Evolutionary conservation across 495 filamentous ascomycete genomes (phyloP), one percentile per base, ranked within the genome.

Genomic region (Penicillium parvum): DNA sequence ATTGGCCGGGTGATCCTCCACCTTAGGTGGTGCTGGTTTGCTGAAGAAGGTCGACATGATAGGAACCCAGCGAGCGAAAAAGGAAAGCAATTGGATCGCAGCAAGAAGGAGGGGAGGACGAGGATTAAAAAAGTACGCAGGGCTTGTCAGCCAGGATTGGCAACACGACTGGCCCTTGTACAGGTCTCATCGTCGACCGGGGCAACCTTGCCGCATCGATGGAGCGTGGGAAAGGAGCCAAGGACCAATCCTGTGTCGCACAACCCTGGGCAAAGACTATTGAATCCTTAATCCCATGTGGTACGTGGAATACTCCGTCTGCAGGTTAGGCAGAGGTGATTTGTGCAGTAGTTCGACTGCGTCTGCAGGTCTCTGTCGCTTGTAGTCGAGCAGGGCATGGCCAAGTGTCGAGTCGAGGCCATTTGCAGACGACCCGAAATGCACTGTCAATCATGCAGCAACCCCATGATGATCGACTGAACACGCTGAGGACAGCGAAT

Each of bases 131-230:
- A 14, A 18, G 11, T 5, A n/a, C 5, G 9, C 20, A 50, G n/a
- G n/a, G n/a, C n/a, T n/a, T n/a, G 37, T 37, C 7, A 39, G 44
- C n/a, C 36, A 49, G 45, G 33, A 32, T 47, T 52, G 45, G 10
- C 16, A 57, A 54, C 32, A 28, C 40, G 39, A 40, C 53, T 33
- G 42, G 45, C 29, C 53, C 40, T 57, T 27, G 44, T 47, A 58
- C 51, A 49, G 51, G 55, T 58, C 55, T 55, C 51, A 52, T 50
- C 26, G 35, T 33, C 9, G 28, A 43, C 37, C 26, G 39, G 45
- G 41, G 46, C 40, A 23, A 53, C 52, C 51, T 58, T 58, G 47
- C 51, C 27, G 40, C 32, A 27, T 44, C 27, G 15, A 23, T 39
- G 23, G 14, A 18, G 15, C 36, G n/a, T 25, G 23, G 37, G 33